Evolutionary conservation across 768 basidiomycete genomes (phyloP).

Genomic region (Trametes cinnabarina): DNA sequence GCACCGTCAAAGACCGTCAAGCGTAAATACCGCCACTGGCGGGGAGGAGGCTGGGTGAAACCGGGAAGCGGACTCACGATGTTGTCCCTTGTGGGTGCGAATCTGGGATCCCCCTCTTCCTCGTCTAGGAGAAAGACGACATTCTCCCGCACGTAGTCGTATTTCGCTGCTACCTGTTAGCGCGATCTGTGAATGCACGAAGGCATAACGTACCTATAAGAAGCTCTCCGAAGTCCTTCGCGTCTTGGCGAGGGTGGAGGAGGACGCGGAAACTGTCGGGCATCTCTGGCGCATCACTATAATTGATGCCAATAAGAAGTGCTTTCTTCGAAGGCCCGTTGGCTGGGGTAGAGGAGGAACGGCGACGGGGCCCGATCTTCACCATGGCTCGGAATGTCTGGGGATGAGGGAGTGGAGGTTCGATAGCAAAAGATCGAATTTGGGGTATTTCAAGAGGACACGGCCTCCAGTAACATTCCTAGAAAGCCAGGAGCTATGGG

Average conservation of each 20-base stretch:
- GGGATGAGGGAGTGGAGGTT: too few relatives aligned
- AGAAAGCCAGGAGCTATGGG: too few relatives aligned
- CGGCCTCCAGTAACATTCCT: too few relatives aligned
- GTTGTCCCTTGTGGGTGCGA: constrained; percentile 16
- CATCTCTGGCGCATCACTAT: not conserved
- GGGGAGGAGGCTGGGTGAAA: not conserved
- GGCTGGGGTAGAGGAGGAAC: not conserved
- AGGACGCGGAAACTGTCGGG: constrained; percentile 2
- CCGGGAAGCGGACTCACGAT: constrained; percentile 8
- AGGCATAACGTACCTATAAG: constrained; percentile 11
- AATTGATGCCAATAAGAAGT: constrained; percentile 23
- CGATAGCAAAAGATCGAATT: too few relatives aligned
- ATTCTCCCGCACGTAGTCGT: constrained; percentile 16
- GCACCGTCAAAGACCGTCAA: not conserved
- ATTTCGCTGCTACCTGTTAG: constrained; percentile 10
- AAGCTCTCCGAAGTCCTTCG: constrained; percentile 13
- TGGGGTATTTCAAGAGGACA: too few relatives aligned
- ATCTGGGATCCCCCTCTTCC: not conserved
- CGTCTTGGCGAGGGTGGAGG: constrained; percentile 13
- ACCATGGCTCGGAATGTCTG: too few relatives aligned
- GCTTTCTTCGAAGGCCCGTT: constrained; percentile 12
- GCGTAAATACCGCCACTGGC: not conserved
- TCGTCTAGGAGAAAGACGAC: constrained; percentile 18
- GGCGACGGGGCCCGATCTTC: constrained; percentile 13
- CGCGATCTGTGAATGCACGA: too few relatives aligned